Percentiles rank a stretch among this genome's conserved stretches.
Evolutionary conservation across 352 stramenopile species (phyloP).

Genomic region (Peronosclerospora sorghi): DNA sequence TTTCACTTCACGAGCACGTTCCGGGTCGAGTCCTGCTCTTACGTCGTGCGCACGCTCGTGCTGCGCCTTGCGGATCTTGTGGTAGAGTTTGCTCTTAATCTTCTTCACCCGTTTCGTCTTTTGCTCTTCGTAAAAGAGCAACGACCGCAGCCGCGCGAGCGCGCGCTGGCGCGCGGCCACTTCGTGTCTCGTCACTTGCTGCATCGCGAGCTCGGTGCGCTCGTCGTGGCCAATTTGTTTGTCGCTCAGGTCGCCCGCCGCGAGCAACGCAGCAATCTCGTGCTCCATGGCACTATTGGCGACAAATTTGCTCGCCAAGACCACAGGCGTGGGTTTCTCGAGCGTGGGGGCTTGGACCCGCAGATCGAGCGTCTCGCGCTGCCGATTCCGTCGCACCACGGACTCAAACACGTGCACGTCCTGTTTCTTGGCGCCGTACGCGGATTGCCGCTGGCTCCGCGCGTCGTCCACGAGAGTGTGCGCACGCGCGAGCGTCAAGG

Average conservation of each 20-base stretch:
- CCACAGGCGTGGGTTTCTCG: conserved; percentile 72
- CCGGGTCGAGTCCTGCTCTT: conserved; percentile 74
- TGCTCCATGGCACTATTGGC: conserved; percentile 87
- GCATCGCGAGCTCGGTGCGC: conserved; percentile 56
- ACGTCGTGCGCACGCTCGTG: conserved; percentile 78
- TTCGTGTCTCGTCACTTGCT: conserved; percentile 65
- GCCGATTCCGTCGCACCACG: conserved; percentile 84
- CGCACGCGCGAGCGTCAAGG: conserved; percentile 41
- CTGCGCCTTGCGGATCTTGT: conserved; percentile 95
- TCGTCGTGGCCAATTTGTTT: conserved; percentile 54
- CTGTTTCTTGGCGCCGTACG: conserved; percentile 82
- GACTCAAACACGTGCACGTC: conserved; percentile 86
- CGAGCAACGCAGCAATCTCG: conserved; percentile 53
- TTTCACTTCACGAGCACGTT: conserved; percentile 60
- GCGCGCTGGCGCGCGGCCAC: conserved; percentile 83
- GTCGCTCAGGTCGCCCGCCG: conserved; percentile 50
- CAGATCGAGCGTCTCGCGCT: conserved; percentile 93
- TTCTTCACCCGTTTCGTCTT: conserved; percentile 98
- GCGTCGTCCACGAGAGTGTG: conserved; percentile 76
- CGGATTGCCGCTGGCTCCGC: conserved; percentile 79
- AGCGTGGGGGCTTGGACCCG: conserved; percentile 78
- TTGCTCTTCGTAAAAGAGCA: conserved; percentile 99
- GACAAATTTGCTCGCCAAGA: conserved; percentile 88
- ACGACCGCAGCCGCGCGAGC: conserved; percentile 91
- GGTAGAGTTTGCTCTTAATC: conserved; percentile 99